Evolutionary conservation across 2,329 filamentous ascomycete genomes (phyloP).

Genomic region (Neonectria neomacrospora): DNA sequence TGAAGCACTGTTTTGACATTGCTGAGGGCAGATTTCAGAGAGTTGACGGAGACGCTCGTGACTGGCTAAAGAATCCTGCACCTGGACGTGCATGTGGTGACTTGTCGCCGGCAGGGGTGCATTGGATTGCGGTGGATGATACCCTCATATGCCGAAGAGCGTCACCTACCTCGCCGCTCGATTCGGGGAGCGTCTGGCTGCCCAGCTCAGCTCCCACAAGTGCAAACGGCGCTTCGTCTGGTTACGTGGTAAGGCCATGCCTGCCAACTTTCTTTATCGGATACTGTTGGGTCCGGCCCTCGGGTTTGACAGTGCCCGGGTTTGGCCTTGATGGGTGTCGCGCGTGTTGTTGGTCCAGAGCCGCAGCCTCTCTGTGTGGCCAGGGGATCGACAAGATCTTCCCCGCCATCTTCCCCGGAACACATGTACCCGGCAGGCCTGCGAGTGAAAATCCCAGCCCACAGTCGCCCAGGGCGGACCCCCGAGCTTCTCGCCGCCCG

Average conservation of each 20-base stretch:
- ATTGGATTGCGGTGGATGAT: constrained; percentile 7
- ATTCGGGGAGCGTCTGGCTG: constrained; percentile 32
- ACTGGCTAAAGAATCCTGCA: background rate
- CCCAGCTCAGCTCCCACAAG: constrained; percentile 26
- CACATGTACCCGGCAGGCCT: constrained; percentile 36
- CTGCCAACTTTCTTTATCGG: constrained; percentile 28
- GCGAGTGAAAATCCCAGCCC: constrained; percentile 12
- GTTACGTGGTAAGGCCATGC: too few species aligned
- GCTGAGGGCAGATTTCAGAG: background rate
- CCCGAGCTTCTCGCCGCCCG: constrained; percentile 11
- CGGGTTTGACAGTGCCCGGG: constrained; percentile 16
- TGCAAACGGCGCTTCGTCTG: constrained; percentile 20
- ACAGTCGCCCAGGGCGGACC: constrained; percentile 11
- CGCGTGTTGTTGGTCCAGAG: constrained; percentile 34
- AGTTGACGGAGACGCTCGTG: constrained; percentile 8
- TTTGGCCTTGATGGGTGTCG: constrained; percentile 19
- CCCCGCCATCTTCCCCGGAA: constrained; percentile 41
- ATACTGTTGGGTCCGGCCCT: constrained; percentile 4
- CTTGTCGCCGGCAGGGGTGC: constrained; percentile 9
- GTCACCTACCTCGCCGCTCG: constrained; percentile 19
- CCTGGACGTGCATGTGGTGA: constrained; percentile 11
- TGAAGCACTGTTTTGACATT: background rate
- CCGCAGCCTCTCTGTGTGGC: constrained; percentile 33
- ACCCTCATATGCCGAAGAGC: constrained; percentile 9
- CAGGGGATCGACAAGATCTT: constrained; percentile 44